Conservation (phyloP, 306 rosid genomes). For the Prunus fruticosa region DNA sequence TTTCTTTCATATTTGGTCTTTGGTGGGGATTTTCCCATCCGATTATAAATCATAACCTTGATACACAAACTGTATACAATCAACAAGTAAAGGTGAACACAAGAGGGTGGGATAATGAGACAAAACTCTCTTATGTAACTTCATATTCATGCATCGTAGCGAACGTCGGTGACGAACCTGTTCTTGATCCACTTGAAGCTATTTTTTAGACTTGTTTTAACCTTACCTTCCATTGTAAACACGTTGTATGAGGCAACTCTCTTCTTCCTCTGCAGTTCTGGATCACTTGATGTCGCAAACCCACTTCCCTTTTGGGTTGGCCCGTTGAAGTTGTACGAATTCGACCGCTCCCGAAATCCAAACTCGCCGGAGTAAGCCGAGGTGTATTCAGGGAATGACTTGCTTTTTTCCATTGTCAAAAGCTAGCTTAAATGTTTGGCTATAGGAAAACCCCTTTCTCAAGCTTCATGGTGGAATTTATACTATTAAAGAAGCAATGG, state of each 20-base stretch:
- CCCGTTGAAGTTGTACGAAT: constrained; percentile 69
- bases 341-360: constrained; percentile 52
- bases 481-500: constrained; percentile 20
- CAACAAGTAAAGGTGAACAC: neutral
- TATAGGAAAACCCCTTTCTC: neutral
- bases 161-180: constrained; percentile 56
- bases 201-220: constrained; percentile 67
- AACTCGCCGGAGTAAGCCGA: constrained; percentile 62
- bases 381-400: constrained; percentile 64
- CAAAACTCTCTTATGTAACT: neutral
- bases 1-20: neutral
- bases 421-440: neutral
- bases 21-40: too few species aligned
- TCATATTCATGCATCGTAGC: constrained; percentile 51
- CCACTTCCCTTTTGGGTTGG: constrained; percentile 56
- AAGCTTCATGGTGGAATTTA: constrained; percentile 8
- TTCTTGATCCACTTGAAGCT: constrained; percentile 91
- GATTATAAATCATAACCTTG: neutral
- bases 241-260: constrained; percentile 71
- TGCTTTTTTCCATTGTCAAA: constrained; percentile 68
- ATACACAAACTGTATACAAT: neutral
- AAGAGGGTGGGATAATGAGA: neutral
- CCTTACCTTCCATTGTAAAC: constrained; percentile 59
- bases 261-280: constrained; percentile 81
- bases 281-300: constrained; percentile 48